Percentiles rank a stretch among this genome's conserved stretches.
Conservation (phyloP, 2,329 filamentous ascomycete species). For the Volutella citrinella region DNA sequence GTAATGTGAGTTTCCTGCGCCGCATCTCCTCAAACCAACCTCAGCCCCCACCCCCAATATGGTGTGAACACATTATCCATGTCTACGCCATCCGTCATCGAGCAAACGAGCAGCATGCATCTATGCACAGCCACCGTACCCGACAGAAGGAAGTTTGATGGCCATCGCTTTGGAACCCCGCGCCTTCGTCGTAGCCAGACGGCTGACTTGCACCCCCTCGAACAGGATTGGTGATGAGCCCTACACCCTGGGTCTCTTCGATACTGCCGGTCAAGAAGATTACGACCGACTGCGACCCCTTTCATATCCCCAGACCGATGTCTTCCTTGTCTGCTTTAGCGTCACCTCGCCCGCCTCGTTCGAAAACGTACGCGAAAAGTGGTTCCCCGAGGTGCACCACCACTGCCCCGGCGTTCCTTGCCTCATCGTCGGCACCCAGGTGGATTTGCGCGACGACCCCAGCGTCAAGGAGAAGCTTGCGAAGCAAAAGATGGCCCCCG, state of each 20-base stretch:
- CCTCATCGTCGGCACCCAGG: slow-evolving; percentile 96
- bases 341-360: slow-evolving; percentile 97
- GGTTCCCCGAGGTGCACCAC: slow-evolving; percentile 98
- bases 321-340: slow-evolving; percentile 98
- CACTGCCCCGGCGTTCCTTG: slow-evolving; percentile 98
- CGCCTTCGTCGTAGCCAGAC: too few species aligned
- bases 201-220: too few species aligned
- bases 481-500: slow-evolving; percentile 95
- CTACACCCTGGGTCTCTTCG: slow-evolving; percentile 94
- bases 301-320: slow-evolving; percentile 97
- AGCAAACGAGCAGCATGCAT: too few species aligned
- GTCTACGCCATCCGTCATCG: too few species aligned
- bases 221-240: slow-evolving; percentile 98
- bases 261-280: slow-evolving; percentile 99
- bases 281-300: slow-evolving; percentile 95
- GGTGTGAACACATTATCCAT: too few species aligned
- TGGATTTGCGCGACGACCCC: slow-evolving; percentile 87
- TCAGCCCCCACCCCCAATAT: too few species aligned
- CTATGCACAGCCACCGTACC: too few species aligned
- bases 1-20: slow-evolving; percentile 77
- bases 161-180: too few species aligned
- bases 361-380: slow-evolving; percentile 98
- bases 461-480: slow-evolving; percentile 86
- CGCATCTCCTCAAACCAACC: slow-evolving; percentile 13
- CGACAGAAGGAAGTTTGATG: too few species aligned